A percentile compares a stretch with the other conserved stretches of the same genome.
phyloP scores from a whole-genome alignment of 805 yeast genomes.

The Ogataea henricii region DNA sequence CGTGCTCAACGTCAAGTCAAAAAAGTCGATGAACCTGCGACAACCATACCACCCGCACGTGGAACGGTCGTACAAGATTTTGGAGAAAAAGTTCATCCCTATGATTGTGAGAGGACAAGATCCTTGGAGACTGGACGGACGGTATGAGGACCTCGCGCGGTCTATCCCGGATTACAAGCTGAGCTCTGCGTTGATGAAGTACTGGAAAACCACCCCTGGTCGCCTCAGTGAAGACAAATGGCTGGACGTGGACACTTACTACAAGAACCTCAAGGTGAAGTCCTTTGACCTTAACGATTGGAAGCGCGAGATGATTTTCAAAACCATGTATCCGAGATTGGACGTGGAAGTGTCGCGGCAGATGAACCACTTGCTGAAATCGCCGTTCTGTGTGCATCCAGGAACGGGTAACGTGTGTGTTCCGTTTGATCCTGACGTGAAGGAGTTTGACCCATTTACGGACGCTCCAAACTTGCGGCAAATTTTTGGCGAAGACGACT shows the following conservation, averaged over 20 bases:
- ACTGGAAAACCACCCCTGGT: slow-evolving; percentile 59
- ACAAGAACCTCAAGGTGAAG: slow-evolving; percentile 38
- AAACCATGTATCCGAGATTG: slow-evolving; percentile 83
- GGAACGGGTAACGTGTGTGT: slow-evolving; percentile 95
- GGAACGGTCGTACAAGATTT: slow-evolving; percentile 68
- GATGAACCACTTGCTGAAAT: slow-evolving; percentile 86
- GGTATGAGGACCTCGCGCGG: slow-evolving; percentile 56
- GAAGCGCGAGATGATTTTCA: slow-evolving; percentile 78
- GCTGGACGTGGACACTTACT: slow-evolving; percentile 67
- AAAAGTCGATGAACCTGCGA: slow-evolving; percentile 50
- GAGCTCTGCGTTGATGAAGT: slow-evolving; percentile 50
- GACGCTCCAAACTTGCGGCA: slow-evolving; percentile 72
- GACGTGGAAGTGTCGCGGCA: slow-evolving; percentile 93
- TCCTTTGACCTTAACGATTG: slow-evolving; percentile 56
- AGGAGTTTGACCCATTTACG: slow-evolving; percentile 70
- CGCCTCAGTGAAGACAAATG: slow-evolving; percentile 68
- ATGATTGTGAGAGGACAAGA: slow-evolving; percentile 79
- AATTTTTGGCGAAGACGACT: slow-evolving; percentile 63
- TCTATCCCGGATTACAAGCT: slow-evolving; percentile 64
- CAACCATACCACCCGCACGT: slow-evolving; percentile 92
- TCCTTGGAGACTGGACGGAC: slow-evolving; percentile 70
- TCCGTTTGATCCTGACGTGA: slow-evolving; percentile 60
- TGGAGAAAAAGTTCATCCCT: slow-evolving; percentile 63
- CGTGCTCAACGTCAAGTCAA: slow-evolving; percentile 58
- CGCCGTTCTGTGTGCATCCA: slow-evolving; percentile 97